These are phyloP conservation scores for Cryphonectria parasitica DNA, from an alignment of 2,329 filamentous ascomycete species.

Conservation along the genomic window DNA sequence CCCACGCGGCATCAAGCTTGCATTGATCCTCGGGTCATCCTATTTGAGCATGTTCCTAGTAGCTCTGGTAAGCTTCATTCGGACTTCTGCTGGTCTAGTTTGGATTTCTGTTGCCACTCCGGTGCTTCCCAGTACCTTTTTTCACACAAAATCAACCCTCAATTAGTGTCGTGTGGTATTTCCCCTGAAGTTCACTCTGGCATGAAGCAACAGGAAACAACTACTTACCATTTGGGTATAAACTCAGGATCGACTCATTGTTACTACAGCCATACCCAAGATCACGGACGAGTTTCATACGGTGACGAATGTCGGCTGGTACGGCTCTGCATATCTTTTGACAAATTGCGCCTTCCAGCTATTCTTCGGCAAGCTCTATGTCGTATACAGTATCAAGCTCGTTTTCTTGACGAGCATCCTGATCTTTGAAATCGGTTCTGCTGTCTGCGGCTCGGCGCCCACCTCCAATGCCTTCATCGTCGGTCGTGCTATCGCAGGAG, in stretches of 20 bases:
- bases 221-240: too few species aligned
- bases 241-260: neutral
- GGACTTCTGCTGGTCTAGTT: too few species aligned
- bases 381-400: neutral
- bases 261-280: neutral
- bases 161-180: too few species aligned
- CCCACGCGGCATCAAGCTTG: neutral
- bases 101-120: too few species aligned
- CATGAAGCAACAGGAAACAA: too few species aligned
- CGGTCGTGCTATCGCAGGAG: conserved; percentile 2
- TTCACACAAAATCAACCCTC: too few species aligned
- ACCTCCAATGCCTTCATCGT: conserved; percentile 2
- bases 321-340: neutral
- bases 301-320: conserved; percentile 2
- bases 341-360: conserved; percentile 2
- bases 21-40: neutral
- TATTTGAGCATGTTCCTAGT: neutral
- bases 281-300: neutral
- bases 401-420: neutral
- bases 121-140: too few species aligned
- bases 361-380: neutral
- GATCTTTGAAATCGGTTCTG: conserved; percentile 7
- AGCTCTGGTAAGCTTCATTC: neutral
- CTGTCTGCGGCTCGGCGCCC: neutral
- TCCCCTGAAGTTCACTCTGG: too few species aligned